Conservation (phyloP, 352 stramenopile genomes). For the Phytophthora cajani region DNA sequence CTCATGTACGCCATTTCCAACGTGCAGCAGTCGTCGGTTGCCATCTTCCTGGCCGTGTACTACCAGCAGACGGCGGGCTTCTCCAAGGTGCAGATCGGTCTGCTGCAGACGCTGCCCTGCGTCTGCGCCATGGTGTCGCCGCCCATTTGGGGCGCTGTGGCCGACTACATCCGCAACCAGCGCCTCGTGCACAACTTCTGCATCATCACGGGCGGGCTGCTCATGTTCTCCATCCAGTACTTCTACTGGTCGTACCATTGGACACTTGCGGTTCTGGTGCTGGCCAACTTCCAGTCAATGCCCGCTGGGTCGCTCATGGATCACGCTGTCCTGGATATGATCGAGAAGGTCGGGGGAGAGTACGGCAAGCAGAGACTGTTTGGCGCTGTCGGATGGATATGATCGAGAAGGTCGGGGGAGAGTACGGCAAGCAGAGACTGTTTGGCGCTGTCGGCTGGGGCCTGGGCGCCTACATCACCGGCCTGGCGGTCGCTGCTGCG, state of each 20-base stretch:
- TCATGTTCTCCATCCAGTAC: conserved; percentile 68
- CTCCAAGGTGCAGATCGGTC: conserved; percentile 76
- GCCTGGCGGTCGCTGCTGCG: conserved; percentile 52
- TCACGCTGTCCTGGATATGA: conserved; percentile 69
- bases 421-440: conserved; percentile 82
- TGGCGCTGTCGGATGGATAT: conserved; percentile 70
- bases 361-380: conserved; percentile 84
- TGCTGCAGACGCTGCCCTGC: conserved; percentile 69
- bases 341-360: conserved; percentile 71
- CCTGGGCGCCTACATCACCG: conserved; percentile 57
- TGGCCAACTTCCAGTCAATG: conserved; percentile 63
- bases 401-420: conserved; percentile 70
- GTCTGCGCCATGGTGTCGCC: conserved; percentile 68
- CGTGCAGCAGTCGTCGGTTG: conserved; percentile 60
- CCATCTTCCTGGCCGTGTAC: conserved; percentile 79
- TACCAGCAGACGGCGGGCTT: conserved; percentile 64
- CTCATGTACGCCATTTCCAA: conserved; percentile 74
- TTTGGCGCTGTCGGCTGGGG: conserved; percentile 77
- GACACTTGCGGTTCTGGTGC: conserved; percentile 48
- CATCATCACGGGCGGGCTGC: conserved; percentile 56
- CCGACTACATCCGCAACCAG: conserved; percentile 65
- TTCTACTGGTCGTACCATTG: conserved; percentile 51
- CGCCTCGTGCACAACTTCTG: conserved; percentile 66
- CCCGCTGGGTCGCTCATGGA: conserved; percentile 65
- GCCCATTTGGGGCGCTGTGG: conserved; percentile 70